A percentile compares a stretch with the other conserved stretches of the same genome.
Conservation (phyloP, 2,329 filamentous ascomycete genomes). For the Diaporthe amygdali region DNA sequence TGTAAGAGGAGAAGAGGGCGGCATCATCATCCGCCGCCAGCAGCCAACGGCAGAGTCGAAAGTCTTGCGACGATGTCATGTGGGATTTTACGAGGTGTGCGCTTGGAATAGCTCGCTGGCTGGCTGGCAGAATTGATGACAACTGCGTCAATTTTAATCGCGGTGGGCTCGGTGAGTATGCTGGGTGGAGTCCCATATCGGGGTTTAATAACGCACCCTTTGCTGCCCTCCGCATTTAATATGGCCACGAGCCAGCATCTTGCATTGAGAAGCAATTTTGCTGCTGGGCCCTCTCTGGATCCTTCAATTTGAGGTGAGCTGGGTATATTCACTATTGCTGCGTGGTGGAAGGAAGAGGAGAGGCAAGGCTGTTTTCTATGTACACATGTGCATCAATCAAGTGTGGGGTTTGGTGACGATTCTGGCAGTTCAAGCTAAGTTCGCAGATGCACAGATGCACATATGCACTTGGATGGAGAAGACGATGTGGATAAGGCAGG, state of each 20-base stretch:
- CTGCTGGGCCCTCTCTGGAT: neutral
- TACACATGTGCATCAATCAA: too few relatives aligned
- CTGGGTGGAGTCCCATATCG: neutral
- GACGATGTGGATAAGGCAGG: neutral
- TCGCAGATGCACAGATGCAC: too few relatives aligned
- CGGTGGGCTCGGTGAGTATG: neutral
- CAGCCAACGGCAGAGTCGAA: neutral
- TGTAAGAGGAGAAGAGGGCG: neutral
- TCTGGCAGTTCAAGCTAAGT: too few relatives aligned
- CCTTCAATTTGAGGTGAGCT: neutral
- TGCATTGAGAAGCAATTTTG: neutral
- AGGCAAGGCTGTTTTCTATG: neutral
- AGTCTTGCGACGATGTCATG: neutral
- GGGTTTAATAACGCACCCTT: slow-evolving; percentile 5
- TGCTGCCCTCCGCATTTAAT: neutral
- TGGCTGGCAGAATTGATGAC: neutral
- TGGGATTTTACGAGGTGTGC: neutral
- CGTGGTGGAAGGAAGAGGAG: neutral
- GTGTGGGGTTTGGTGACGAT: too few relatives aligned
- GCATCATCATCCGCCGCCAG: neutral
- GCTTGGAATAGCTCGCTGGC: neutral
- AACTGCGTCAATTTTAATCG: neutral
- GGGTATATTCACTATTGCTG: neutral
- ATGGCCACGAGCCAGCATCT: neutral
- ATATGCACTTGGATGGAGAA: neutral